Evolutionary conservation across 2,329 filamentous ascomycete species (phyloP), one percentile per base, ranked within the genome.

Genomic region (Scleromitrula shiraiana): DNA sequence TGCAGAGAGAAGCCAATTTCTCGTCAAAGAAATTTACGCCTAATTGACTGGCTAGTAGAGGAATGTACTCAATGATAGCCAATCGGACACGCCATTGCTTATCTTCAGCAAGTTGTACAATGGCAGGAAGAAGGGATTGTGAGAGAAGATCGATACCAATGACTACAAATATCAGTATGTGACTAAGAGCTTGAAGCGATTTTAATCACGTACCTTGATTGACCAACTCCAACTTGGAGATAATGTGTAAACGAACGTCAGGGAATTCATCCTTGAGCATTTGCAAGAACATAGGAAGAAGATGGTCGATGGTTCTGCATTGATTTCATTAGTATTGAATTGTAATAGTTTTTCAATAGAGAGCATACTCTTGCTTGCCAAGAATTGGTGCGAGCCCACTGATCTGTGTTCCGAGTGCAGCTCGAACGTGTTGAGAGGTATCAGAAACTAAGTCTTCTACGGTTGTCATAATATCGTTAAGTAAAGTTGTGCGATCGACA

Each of bases 241-340:
- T 98, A 67, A 98, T 98, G 71, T 98, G 95, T 51, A 98, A 81
- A 54, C 93, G 85, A 43, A 98, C 93, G 65, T 98, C 93, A 19
- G 93, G 93, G 68, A 96, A 97, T 65, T 98, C 93, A 62, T 98
- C 93, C 77, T 97, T 98, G 61, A 98, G 82, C 93, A 98, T 98
- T 67, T 95, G 88, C 46, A 98, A 77, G 70, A 98, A 97, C 91
- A 98, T 98, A 46, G 93, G 93, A 37, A 98, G 79, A 37, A 98
- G 81, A 66, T 98, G 93, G 59, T 93, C 85, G 58, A 95, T 97
- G 24, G 93, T 98, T 69, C 88, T 93, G 57, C 1, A 39, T 30
- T 12, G 17, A 14, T n/a, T 47, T 51, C n/a, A 55, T 55, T 41
- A 61, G 50, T 53, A 53, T 54, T 47, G 42, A 45, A 17, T 40